phyloP scores from a whole-genome alignment of 768 basidiomycete genomes.

The Royoungia palumana region DNA sequence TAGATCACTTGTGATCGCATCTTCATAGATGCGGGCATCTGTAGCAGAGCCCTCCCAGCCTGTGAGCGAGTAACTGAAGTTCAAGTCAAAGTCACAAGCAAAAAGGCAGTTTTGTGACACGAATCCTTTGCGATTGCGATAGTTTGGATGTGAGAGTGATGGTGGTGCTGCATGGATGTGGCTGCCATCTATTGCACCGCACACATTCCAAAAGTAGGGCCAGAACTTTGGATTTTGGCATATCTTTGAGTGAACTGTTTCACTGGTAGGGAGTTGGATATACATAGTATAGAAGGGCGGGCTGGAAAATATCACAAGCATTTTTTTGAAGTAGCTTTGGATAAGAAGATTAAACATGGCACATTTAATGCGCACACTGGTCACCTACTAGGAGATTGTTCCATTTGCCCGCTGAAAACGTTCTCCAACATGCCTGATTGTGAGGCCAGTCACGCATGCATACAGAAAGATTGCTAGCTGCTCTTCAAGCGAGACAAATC shows the following conservation, averaged over 20 bases:
- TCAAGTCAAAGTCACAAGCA: constrained; percentile 31
- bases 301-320: neutral
- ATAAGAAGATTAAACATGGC: neutral
- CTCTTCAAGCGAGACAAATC: neutral
- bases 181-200: constrained; percentile 28
- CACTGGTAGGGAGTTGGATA: no score
- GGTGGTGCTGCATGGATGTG: neutral
- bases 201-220: constrained; percentile 31
- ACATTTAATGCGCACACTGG: no score
- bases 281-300: constrained; percentile 17
- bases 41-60: constrained; percentile 40
- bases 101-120: constrained; percentile 39
- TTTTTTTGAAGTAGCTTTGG: neutral
- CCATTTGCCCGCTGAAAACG: neutral
- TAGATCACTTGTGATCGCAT: neutral
- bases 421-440: neutral
- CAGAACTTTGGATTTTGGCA: constrained; percentile 28
- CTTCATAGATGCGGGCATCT: constrained; percentile 31
- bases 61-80: constrained; percentile 36
- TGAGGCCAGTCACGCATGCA: neutral
- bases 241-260: no score
- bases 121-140: constrained; percentile 19
- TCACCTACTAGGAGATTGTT: neutral
- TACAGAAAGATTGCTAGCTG: neutral
- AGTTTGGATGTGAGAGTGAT: neutral